Base-by-base conservation (phyloP, 2,329 filamentous ascomycete genomes). In the Stenocarpella maydis region DNA sequence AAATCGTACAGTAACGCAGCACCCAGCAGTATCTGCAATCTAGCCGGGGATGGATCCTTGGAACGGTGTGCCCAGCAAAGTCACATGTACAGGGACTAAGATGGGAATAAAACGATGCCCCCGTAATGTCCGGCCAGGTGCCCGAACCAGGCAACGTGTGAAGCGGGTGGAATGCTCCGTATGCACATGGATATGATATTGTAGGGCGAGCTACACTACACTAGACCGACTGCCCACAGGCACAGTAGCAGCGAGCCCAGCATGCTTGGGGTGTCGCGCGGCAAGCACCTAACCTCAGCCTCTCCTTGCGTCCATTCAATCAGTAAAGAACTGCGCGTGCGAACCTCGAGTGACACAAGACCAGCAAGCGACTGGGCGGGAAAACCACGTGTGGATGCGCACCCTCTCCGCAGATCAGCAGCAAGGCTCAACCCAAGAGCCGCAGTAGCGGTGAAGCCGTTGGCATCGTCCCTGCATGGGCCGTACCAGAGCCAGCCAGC, bases 371-470 rank as follows among this genome's bases (percentile, higher is more conserved):
- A n/a, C 26, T 39, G 28, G n/a, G 41, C 53, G 50, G 50, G 43
- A 39, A 65, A 47, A 66, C 64, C 64, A 66, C 50, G 64, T 66
- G 64, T 66, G 64, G 64, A 66, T 66, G 64, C 50, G 50, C 64
- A 66, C 50, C n/a, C 64, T 55, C 50, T 66, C 64, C 64, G 64
- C 64, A 55, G 50, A 66, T 66, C 64, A 66, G 64, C 50, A 49
- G 63, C 64, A 43, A n/a, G 26, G 26, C 31, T 45, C 64, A 55
- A 7, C 34, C 39, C 28, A 55, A 55, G 64, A 66, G 64, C 39
- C 64, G 64, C 64, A 66, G 64, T 53, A 49, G 64, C 64, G 64
- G 64, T 66, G 64, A 66, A 66, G 50, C 64, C 50, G 50, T 54
- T 55, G 31, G 39, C 39, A 54, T 24, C 41, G 50, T 66, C 52